Evolutionary conservation across 2,329 filamentous ascomycete species (phyloP).

Genomic region (Botryotinia calthae): DNA sequence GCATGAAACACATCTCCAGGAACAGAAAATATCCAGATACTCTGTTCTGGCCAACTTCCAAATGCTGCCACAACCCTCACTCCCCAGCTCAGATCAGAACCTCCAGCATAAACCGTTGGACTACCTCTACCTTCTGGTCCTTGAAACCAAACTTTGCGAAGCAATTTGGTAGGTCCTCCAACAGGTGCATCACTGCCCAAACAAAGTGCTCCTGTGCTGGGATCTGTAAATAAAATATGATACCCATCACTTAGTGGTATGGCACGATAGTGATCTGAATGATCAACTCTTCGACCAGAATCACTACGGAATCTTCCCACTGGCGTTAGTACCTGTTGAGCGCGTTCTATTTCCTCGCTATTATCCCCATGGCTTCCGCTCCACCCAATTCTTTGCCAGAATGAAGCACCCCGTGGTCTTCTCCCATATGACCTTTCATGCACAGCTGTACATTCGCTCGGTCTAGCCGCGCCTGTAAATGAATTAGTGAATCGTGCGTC

Average conservation of each 20-base stretch:
- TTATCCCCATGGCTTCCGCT: conserved; percentile 21
- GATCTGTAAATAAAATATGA: conserved; percentile 64
- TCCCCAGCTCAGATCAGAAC: conserved; percentile 55
- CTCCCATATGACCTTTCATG: conserved; percentile 33
- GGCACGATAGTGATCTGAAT: conserved; percentile 59
- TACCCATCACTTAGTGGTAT: conserved; percentile 63
- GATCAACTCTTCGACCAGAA: conserved; percentile 29
- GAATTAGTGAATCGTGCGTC: background rate
- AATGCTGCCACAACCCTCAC: conserved; percentile 59
- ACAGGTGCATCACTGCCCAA: conserved; percentile 61
- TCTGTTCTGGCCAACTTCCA: conserved; percentile 42
- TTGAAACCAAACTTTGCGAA: conserved; percentile 56
- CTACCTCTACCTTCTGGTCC: conserved; percentile 36
- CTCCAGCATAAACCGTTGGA: conserved; percentile 55
- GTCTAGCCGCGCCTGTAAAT: conserved; percentile 45
- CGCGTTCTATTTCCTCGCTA: conserved; percentile 17
- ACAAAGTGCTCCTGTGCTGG: conserved; percentile 53
- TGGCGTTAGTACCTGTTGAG: conserved; percentile 22
- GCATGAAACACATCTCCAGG: conserved; percentile 54
- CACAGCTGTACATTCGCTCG: conserved; percentile 36
- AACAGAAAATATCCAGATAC: conserved; percentile 59
- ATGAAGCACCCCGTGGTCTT: conserved; percentile 28
- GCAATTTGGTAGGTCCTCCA: conserved; percentile 53
- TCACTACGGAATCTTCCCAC: conserved; percentile 25
- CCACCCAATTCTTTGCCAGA: conserved; percentile 32